phyloP scores from a whole-genome alignment of 2,329 filamentous ascomycete species.

The Neofusicoccum sp. region DNA sequence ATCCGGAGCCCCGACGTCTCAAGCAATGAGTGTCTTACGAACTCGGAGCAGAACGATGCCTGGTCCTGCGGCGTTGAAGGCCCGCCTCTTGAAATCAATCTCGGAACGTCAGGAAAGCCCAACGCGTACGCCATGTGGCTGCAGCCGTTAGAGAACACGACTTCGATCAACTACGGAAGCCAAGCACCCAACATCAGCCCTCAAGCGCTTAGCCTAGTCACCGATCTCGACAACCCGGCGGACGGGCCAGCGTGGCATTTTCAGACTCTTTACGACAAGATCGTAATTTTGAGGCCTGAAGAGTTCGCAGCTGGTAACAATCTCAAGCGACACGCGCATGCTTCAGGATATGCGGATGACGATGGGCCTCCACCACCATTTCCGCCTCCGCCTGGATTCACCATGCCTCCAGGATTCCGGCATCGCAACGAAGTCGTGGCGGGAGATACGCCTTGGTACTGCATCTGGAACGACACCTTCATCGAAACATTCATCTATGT shows the following conservation, averaged over 20 bases:
- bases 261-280: conserved; percentile 60
- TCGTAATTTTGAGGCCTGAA: conserved; percentile 54
- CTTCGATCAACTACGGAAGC: conserved; percentile 57
- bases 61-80: conserved; percentile 48
- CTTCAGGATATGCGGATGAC: background rate
- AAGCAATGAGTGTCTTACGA: conserved; percentile 50
- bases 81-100: conserved; percentile 7
- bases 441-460: conserved; percentile 67
- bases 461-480: conserved; percentile 66
- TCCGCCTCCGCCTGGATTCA: background rate
- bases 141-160: conserved; percentile 33
- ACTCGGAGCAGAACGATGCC: conserved; percentile 44
- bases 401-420: conserved; percentile 20
- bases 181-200: conserved; percentile 55
- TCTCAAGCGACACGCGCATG: conserved; percentile 15
- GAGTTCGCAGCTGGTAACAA: conserved; percentile 33
- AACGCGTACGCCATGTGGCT: conserved; percentile 23
- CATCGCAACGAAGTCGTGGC: conserved; percentile 46
- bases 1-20: conserved; percentile 46
- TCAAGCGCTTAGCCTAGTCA: conserved; percentile 53
- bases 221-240: conserved; percentile 55
- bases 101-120: background rate
- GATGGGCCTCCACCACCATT: background rate
- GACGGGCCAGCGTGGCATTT: conserved; percentile 66
- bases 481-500: conserved; percentile 68